These are phyloP conservation scores for Hyaloscypha hepaticicola DNA, from an alignment of 495 filamentous ascomycete genomes.

Conservation along the genomic window DNA sequence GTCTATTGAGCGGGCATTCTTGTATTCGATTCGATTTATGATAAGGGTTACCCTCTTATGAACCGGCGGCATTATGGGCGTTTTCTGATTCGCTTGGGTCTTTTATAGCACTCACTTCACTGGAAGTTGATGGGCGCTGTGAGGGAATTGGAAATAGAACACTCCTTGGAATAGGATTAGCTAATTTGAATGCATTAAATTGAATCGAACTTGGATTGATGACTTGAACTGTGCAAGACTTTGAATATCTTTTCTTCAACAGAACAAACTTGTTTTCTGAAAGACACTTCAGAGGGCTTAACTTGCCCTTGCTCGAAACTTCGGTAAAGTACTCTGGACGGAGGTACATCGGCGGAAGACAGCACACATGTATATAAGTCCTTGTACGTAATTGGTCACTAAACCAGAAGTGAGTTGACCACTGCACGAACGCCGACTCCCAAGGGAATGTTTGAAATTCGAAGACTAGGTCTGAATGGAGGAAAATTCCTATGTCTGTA, in stretches of 20 bases:
- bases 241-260: background rate
- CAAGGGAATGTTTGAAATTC: background rate
- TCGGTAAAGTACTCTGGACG: too few relatives aligned
- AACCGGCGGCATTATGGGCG: conserved; percentile 27
- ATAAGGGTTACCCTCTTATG: background rate
- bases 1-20: conserved; percentile 17
- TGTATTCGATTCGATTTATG: conserved; percentile 9
- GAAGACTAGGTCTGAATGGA: background rate
- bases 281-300: too few relatives aligned
- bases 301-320: too few relatives aligned
- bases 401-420: background rate
- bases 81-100: background rate
- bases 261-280: too few relatives aligned
- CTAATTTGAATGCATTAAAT: conserved; percentile 16
- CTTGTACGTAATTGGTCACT: too few relatives aligned
- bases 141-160: conserved; percentile 14
- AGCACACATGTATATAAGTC: too few relatives aligned
- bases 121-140: conserved; percentile 12
- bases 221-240: background rate
- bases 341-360: too few relatives aligned
- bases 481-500: background rate
- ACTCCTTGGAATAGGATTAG: conserved; percentile 16
- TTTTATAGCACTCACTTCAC: conserved; percentile 5
- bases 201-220: background rate
- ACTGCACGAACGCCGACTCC: background rate